Conservation (phyloP, 495 filamentous ascomycete species). For the Lepraria neglecta region DNA sequence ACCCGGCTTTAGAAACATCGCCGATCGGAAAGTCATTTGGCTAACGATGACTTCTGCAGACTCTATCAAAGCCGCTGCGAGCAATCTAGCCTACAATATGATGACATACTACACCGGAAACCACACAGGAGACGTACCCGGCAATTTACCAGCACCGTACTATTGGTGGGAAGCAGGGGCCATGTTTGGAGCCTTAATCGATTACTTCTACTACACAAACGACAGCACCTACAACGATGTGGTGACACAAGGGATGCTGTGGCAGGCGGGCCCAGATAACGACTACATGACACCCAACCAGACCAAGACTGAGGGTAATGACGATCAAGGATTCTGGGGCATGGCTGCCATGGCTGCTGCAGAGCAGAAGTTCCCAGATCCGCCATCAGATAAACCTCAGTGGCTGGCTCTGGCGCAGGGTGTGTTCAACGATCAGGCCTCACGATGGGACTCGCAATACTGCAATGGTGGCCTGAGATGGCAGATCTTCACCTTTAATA, state of each 20-base stretch:
- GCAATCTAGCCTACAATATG: constrained; percentile 41
- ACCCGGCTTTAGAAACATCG: not conserved
- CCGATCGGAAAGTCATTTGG: not conserved
- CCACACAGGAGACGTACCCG: constrained; percentile 60
- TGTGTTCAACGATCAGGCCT: constrained; percentile 67
- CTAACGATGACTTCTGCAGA: constrained; percentile 28
- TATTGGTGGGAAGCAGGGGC: constrained; percentile 81
- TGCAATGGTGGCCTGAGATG: constrained; percentile 72
- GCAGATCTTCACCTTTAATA: constrained; percentile 79
- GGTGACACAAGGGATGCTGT: constrained; percentile 59
- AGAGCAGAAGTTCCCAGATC: constrained; percentile 64
- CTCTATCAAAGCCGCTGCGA: constrained; percentile 44
- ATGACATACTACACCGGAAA: constrained; percentile 64
- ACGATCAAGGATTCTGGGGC: constrained; percentile 85
- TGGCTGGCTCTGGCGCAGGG: constrained; percentile 80
- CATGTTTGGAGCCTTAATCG: constrained; percentile 68
- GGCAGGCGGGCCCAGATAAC: constrained; percentile 59
- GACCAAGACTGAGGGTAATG: constrained; percentile 68
- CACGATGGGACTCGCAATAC: constrained; percentile 60
- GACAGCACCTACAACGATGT: constrained; percentile 67
- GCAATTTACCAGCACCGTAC: constrained; percentile 68
- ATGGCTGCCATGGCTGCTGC: constrained; percentile 76
- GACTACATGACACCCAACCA: constrained; percentile 82
- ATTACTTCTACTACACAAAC: constrained; percentile 79
- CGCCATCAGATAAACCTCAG: constrained; percentile 49